A percentile compares a stretch with the other conserved stretches of the same genome.
Evolutionary conservation across 2,329 filamentous ascomycete species (phyloP).

Genomic region (Amesomyces nigricolor): DNA sequence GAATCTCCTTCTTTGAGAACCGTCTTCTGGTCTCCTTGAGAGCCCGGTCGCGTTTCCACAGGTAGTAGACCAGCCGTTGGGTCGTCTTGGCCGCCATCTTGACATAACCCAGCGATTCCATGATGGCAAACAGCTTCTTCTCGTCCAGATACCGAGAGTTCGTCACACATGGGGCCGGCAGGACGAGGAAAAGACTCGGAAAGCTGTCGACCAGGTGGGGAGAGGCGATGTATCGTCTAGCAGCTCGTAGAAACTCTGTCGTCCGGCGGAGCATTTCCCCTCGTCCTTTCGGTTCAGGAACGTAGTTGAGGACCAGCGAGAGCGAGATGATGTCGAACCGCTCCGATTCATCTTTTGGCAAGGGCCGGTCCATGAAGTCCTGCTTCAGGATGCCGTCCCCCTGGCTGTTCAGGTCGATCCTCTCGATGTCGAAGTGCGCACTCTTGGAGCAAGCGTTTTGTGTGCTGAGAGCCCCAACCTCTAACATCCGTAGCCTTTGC

Average conservation of each 20-base stretch:
- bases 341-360: slow-evolving; percentile 57
- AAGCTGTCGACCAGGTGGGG: slow-evolving; percentile 35
- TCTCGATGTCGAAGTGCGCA: slow-evolving; percentile 63
- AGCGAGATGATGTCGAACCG: slow-evolving; percentile 86
- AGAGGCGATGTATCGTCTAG: slow-evolving; percentile 18
- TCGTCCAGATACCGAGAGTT: slow-evolving; percentile 90
- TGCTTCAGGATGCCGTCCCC: slow-evolving; percentile 75
- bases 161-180: slow-evolving; percentile 79
- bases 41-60: slow-evolving; percentile 58
- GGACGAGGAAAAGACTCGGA: slow-evolving; percentile 77
- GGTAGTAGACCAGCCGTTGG: slow-evolving; percentile 78
- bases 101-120: slow-evolving; percentile 69
- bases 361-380: slow-evolving; percentile 85
- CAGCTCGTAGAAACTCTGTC: slow-evolving; percentile 58
- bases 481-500: slow-evolving; percentile 60
- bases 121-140: slow-evolving; percentile 61
- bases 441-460: slow-evolving; percentile 78
- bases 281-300: slow-evolving; percentile 66
- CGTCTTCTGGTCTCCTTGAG: slow-evolving; percentile 24
- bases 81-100: slow-evolving; percentile 64
- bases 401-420: slow-evolving; percentile 89
- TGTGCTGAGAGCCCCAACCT: slow-evolving; percentile 82
- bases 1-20: slow-evolving; percentile 70
- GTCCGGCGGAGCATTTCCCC: slow-evolving; percentile 83
- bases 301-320: slow-evolving; percentile 90